These are phyloP conservation scores for Acanthochlamys bracteata DNA, from an alignment of 106 monocot species.

Conservation along the genomic window DNA sequence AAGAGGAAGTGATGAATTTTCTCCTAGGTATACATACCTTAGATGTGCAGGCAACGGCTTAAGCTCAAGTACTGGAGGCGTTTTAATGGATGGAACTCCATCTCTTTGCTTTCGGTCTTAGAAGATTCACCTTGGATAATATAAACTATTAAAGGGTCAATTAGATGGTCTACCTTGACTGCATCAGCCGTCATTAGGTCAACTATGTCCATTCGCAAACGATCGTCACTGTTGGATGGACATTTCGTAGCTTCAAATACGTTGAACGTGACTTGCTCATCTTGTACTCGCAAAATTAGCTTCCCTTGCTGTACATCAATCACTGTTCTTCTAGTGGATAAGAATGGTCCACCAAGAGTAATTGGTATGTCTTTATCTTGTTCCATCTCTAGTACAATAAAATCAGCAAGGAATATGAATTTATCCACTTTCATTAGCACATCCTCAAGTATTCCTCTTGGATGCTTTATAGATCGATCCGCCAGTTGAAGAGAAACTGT, in stretches of 20 bases:
- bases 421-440: too few species aligned
- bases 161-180: too few species aligned
- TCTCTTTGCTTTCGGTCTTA: too few species aligned
- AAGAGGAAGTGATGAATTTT: background rate
- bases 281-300: background rate
- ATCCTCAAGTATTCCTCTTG: too few species aligned
- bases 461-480: too few species aligned
- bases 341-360: background rate
- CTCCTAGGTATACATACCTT: background rate
- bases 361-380: background rate
- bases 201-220: background rate
- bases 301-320: background rate
- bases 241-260: background rate
- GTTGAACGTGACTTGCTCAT: background rate
- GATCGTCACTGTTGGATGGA: background rate
- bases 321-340: background rate
- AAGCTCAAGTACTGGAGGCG: background rate
- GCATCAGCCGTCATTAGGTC: too few species aligned
- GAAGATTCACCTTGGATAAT: too few species aligned
- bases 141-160: too few species aligned
- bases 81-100: background rate
- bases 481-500: too few species aligned
- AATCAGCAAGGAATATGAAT: too few species aligned
- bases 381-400: too few species aligned
- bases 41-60: background rate